Percentiles rank a stretch among this genome's conserved stretches.
These are phyloP conservation scores for Nevesoporus exiguus DNA, from an alignment of 768 basidiomycete genomes.

Conservation along the genomic window DNA sequence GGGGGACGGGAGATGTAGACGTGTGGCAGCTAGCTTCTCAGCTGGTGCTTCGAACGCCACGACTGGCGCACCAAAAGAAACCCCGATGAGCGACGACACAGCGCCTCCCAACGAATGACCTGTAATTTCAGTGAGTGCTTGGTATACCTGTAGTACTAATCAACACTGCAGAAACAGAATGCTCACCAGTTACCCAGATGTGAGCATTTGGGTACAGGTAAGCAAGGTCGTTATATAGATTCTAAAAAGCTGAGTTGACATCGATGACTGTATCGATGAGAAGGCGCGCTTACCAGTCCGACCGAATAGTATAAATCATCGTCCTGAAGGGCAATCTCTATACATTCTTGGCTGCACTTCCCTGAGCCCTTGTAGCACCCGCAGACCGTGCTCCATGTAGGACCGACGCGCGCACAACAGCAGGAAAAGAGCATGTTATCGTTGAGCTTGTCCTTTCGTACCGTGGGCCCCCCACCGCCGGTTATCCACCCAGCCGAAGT, in stretches of 20 bases:
- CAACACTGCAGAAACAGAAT: neutral
- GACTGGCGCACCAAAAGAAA: constrained; percentile 89
- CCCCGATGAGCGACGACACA: constrained; percentile 77
- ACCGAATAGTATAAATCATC: constrained; percentile 87
- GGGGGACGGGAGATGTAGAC: constrained; percentile 85
- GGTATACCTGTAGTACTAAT: neutral
- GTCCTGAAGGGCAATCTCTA: constrained; percentile 72
- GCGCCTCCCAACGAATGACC: constrained; percentile 84
- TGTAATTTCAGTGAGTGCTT: constrained; percentile 3
- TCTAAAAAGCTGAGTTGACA: constrained; percentile 41
- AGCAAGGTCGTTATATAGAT: constrained; percentile 89
- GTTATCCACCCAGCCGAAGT: constrained; percentile 72
- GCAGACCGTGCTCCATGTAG: constrained; percentile 92
- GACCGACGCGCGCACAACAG: constrained; percentile 93
- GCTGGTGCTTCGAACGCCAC: constrained; percentile 87
- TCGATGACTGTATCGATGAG: neutral
- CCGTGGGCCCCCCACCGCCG: constrained; percentile 78
- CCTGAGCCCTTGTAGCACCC: constrained; percentile 74
- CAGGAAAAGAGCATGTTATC: constrained; percentile 96
- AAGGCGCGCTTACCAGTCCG: constrained; percentile 60
- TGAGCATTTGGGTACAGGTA: constrained; percentile 86
- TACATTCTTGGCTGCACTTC: constrained; percentile 77
- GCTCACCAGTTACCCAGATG: constrained; percentile 80
- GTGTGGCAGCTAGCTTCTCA: constrained; percentile 63
- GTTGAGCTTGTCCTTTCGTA: constrained; percentile 87